phyloP scores from a whole-genome alignment of 23 red algal species.

The Agarophyton chilense region DNA sequence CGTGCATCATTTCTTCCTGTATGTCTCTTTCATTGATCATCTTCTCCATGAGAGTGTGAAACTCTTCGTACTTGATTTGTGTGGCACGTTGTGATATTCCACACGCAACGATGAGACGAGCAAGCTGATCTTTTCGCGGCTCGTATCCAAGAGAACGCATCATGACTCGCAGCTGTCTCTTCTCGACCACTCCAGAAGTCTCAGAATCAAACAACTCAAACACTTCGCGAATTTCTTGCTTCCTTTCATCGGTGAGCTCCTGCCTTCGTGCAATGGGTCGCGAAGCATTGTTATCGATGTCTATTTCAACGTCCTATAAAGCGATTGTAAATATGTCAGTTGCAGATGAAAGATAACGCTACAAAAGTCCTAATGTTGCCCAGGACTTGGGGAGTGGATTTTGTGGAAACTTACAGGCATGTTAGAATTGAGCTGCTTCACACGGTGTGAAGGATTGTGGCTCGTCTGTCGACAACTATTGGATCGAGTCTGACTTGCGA shows the following conservation, averaged over 20 bases:
- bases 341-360: background rate
- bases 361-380: background rate
- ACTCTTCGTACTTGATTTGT: conserved; percentile 68
- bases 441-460: background rate
- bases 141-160: conserved; percentile 76
- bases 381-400: background rate
- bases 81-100: conserved; percentile 38
- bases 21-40: conserved; percentile 74
- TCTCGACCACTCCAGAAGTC: conserved; percentile 52
- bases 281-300: conserved; percentile 11
- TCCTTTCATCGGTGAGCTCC: conserved; percentile 74
- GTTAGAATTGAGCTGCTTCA: background rate
- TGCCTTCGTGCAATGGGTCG: conserved; percentile 58
- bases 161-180: conserved; percentile 65
- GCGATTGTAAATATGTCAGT: background rate
- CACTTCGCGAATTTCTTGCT: conserved; percentile 71
- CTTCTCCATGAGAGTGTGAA: conserved; percentile 52
- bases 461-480: too few species aligned
- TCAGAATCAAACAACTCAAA: conserved; percentile 73
- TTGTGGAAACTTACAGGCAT: conserved; percentile 3
- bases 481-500: too few species aligned
- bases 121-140: conserved; percentile 65
- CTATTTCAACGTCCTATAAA: conserved; percentile 40
- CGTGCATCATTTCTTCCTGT: conserved; percentile 78
- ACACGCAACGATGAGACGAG: conserved; percentile 33